Evolutionary conservation across 2,329 filamentous ascomycete genomes (phyloP).

Genomic region (Beauveria bassiana): DNA sequence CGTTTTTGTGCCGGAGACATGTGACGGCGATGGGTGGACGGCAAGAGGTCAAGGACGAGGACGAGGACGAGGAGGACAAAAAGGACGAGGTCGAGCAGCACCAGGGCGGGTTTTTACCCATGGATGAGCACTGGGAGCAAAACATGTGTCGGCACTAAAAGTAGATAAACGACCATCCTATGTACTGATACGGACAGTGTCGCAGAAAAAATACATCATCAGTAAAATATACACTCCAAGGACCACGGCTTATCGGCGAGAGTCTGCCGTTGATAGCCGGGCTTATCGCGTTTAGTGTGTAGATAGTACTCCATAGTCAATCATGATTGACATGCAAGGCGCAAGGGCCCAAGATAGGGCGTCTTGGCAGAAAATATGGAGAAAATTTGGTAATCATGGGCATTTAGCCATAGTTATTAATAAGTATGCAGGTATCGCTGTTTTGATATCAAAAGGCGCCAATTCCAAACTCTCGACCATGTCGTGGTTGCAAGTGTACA

Average conservation of each 20-base stretch:
- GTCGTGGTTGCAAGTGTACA: not conserved
- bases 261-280: not conserved
- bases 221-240: too few species aligned
- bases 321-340: not conserved
- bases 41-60: not conserved
- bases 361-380: not conserved
- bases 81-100: not conserved
- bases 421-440: conserved; percentile 8
- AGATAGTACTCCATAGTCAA: too few species aligned
- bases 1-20: conserved; percentile 12
- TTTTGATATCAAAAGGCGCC: not conserved
- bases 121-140: not conserved
- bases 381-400: not conserved
- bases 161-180: too few species aligned
- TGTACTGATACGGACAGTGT: too few species aligned
- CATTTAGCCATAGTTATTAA: not conserved
- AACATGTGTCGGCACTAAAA: conserved; percentile 3
- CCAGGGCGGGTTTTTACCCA: not conserved
- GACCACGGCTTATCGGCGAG: not conserved
- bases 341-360: not conserved
- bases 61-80: too few species aligned
- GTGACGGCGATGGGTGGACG: not conserved
- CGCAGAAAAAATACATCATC: not conserved
- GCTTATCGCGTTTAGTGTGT: not conserved
- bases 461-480: not conserved